Conservation (phyloP, 2,329 filamentous ascomycete species). For the Penicillium sp. region DNA sequence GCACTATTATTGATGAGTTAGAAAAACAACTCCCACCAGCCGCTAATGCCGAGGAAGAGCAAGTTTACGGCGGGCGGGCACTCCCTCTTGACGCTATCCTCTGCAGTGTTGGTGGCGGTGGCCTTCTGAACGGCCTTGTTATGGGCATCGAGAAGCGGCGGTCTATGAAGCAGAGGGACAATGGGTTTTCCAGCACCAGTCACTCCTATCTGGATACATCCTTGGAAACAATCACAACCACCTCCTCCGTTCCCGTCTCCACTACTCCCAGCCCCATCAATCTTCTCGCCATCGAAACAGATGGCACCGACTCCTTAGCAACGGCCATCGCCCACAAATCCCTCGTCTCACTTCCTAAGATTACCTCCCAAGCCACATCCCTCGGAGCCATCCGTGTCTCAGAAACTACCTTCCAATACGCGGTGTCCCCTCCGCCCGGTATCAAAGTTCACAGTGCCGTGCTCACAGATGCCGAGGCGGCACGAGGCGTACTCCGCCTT, state of each 20-base stretch:
- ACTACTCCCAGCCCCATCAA: constrained; percentile 37
- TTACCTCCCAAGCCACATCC: constrained; percentile 73
- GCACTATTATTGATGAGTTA: constrained; percentile 47
- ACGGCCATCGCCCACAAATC: constrained; percentile 56
- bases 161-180: constrained; percentile 32
- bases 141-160: constrained; percentile 60
- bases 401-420: constrained; percentile 65
- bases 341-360: constrained; percentile 65
- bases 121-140: constrained; percentile 73
- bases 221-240: constrained; percentile 2
- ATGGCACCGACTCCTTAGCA: constrained; percentile 68
- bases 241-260: constrained; percentile 8
- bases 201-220: constrained; percentile 16
- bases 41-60: constrained; percentile 32
- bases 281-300: constrained; percentile 74
- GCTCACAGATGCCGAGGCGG: constrained; percentile 74
- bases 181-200: constrained; percentile 7
- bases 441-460: constrained; percentile 61
- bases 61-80: constrained; percentile 27
- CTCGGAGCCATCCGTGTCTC: constrained; percentile 74
- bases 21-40: constrained; percentile 40
- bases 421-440: constrained; percentile 44
- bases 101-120: constrained; percentile 78
- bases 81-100: constrained; percentile 66
- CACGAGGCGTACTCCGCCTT: constrained; percentile 71